Evolutionary conservation across 805 yeast genomes (phyloP), one percentile per base, ranked within the genome.

Genomic region (Blastobotrys terrestris): DNA sequence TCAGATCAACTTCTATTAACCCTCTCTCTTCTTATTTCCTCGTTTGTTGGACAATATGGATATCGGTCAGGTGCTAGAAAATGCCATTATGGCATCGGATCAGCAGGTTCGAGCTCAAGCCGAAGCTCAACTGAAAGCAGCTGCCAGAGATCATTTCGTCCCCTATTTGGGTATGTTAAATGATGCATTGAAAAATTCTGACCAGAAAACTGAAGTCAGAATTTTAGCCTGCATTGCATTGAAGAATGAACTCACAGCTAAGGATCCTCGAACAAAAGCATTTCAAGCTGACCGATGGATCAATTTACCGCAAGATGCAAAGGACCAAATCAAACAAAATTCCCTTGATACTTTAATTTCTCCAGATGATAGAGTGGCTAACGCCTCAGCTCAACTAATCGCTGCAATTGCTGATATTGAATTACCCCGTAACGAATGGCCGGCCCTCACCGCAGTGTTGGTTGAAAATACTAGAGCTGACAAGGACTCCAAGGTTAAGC

Each of bases 391-490:
- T 20, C 97, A 92, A 73, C 76, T 92, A 59, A 92, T 94, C 49
- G 96, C 98, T 35, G 95, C 97, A 8, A 87, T 94, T 62, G 99
- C 97, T n/a, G 92, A 85, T 58, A 87, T 92, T 53, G 99, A 94
- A 68, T 76, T 94, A 58, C 97, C 97, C 46, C 74, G 85, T 57
- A 77, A 77, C 58, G 88, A 85, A 65, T 94, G 99, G 99, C 83
- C 85, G 22, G 92, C 86, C 55, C 77, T 94, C 63, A 87, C 92
- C 72, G 80, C 83, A 51, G 79, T 80, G 43, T 85, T 94, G 64
- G 92, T 94, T 47, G 89, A 85, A 57, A 88, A 89, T 70, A 94
- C 98, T 31, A 82, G 81, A 62, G 75, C 85, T 5, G 88, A 83
- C 48, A 83, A 84, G 64, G 86, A 91, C 35, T 87, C 80, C 53